These are phyloP conservation scores for Orbilia blumenaviensis DNA, from an alignment of 2,329 filamentous ascomycete species.

Conservation along the genomic window DNA sequence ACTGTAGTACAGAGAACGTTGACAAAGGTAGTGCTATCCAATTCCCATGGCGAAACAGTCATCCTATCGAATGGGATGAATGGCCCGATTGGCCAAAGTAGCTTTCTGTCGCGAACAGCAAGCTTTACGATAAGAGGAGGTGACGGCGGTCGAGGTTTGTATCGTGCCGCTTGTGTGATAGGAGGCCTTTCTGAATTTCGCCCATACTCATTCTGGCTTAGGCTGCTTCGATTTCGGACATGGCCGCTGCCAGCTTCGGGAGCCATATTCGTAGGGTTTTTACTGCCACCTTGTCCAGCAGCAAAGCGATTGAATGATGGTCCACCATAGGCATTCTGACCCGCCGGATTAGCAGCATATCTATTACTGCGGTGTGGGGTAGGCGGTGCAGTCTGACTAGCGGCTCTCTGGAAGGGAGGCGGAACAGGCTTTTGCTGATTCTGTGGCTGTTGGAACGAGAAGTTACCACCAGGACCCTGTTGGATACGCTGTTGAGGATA, in stretches of 20 bases:
- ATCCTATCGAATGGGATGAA: constrained; percentile 29
- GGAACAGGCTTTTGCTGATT: neutral
- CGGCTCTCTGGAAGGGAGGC: neutral
- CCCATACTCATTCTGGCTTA: constrained; percentile 6
- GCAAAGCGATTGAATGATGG: neutral
- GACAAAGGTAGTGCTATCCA: constrained; percentile 37
- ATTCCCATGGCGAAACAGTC: constrained; percentile 18
- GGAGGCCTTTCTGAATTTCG: neutral
- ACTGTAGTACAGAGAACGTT: constrained; percentile 45
- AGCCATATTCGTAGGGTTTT: neutral
- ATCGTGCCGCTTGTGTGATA: constrained; percentile 26
- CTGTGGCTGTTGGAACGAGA: constrained; percentile 11
- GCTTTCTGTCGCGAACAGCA: constrained; percentile 13
- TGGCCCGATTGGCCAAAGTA: constrained; percentile 48
- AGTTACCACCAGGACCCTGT: constrained; percentile 7
- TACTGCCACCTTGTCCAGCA: neutral
- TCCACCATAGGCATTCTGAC: neutral
- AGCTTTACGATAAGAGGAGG: constrained; percentile 45
- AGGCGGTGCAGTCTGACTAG: constrained; percentile 27
- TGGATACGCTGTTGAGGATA: neutral
- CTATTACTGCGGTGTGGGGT: constrained; percentile 21
- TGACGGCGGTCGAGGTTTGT: constrained; percentile 27
- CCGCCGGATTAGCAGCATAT: constrained; percentile 7
- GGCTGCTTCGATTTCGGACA: constrained; percentile 6
- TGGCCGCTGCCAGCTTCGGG: constrained; percentile 12